A percentile compares a stretch with the other conserved stretches of the same genome.
Conservation (phyloP, 148 eudicot genomes). For the Rhododendron henanense region DNA sequence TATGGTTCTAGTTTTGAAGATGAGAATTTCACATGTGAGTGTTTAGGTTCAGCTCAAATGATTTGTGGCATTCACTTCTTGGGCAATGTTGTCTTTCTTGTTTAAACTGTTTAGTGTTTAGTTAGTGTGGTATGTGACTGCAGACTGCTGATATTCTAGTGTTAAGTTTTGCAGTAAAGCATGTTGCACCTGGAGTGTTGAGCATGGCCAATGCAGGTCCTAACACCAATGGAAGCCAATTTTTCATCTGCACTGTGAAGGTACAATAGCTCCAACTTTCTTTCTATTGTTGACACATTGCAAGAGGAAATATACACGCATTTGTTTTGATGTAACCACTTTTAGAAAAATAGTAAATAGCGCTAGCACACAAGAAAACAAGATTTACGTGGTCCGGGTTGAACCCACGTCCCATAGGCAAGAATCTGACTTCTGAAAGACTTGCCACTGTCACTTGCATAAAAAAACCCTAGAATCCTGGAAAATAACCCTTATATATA, state of each 20-base stretch:
- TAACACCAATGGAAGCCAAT: slow-evolving; percentile 56
- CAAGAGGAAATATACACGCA: not conserved
- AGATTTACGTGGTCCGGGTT: not conserved
- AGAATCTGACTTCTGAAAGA: not conserved
- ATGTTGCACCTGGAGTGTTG: slow-evolving; percentile 57
- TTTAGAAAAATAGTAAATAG: not conserved
- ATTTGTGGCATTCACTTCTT: not conserved
- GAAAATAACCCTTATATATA: not conserved
- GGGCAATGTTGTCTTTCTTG: not conserved
- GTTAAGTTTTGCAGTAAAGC: slow-evolving; percentile 33
- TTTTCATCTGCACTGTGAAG: slow-evolving; percentile 56
- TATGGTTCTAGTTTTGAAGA: slow-evolving; percentile 50
- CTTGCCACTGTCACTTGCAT: not conserved
- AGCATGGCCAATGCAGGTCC: slow-evolving; percentile 74
- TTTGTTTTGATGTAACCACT: not conserved
- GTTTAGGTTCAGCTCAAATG: not conserved
- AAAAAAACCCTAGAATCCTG: not conserved
- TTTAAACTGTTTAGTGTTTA: not conserved
- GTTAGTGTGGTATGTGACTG: not conserved
- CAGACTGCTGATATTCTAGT: not conserved
- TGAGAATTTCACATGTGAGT: slow-evolving; percentile 50
- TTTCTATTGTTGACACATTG: not conserved
- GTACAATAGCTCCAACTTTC: slow-evolving; percentile 16
- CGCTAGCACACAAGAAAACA: not conserved
- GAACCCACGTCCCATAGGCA: not conserved